Evolutionary conservation across 306 rosid species (phyloP).

Genomic region (Astragalus membranaceus): DNA sequence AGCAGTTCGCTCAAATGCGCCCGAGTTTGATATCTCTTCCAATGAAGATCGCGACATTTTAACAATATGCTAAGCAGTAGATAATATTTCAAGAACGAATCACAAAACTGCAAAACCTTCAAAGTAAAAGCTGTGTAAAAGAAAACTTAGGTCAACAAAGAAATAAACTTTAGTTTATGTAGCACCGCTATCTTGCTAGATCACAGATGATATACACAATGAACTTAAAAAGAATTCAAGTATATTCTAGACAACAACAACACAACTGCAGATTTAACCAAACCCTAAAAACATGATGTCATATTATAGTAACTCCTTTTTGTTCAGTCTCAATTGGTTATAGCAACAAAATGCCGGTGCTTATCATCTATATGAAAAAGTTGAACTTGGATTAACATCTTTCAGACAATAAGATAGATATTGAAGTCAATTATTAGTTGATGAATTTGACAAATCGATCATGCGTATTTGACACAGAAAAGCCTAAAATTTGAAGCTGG

Average conservation of each 20-base stretch:
- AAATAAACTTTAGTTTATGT: background rate
- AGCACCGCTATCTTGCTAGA: background rate
- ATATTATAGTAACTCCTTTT: background rate
- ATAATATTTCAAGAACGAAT: constrained; percentile 13
- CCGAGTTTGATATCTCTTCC: constrained; percentile 67
- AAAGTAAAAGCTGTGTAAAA: background rate
- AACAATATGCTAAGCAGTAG: constrained; percentile 35
- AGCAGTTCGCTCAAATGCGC: constrained; percentile 83
- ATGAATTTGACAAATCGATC: background rate
- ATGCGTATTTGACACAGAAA: background rate
- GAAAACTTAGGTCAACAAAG: background rate
- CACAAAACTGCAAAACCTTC: constrained; percentile 15
- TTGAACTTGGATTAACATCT: background rate
- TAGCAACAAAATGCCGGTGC: too few species aligned
- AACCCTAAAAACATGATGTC: background rate
- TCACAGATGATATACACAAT: background rate
- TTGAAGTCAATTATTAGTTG: background rate
- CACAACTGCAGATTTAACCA: background rate
- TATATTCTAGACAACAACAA: background rate
- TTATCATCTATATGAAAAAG: too few species aligned
- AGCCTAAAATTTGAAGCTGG: background rate
- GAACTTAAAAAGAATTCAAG: background rate
- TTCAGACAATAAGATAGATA: background rate
- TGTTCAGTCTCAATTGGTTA: background rate
- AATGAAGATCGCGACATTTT: constrained; percentile 67